Evolutionary conservation across 1,284 basidiomycete species (phyloP), one percentile per base, ranked within the genome.

Genomic region (Heterobasidion parviporum): DNA sequence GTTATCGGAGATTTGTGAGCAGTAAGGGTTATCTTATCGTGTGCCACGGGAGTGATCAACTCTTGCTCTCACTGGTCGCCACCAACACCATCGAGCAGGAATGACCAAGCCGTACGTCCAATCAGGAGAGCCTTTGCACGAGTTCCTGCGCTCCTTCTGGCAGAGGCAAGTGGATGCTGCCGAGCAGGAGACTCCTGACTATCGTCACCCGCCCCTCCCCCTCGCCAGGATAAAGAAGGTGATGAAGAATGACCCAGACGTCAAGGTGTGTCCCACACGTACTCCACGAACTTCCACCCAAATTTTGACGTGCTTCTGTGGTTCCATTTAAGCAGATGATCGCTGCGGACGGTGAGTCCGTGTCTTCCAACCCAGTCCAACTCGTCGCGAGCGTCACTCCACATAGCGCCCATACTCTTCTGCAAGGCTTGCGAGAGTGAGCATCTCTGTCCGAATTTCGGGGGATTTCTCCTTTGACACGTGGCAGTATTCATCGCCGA

Each of bases 221-320:
- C 74, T 97, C 36, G 94, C 94, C 14, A 78, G 94, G 66, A 96
- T 97, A 64, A 97, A 97, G 77, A 96, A 97, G 70, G 94, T 97
- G 61, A 97, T 97, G 92, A 97, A 97, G 79, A 94, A 88, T 69
- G 94, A 97, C 75, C 93, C 93, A 20, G 93, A 96, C 64, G 92
- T 97, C 60, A 94, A 93, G 78, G 92, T 93, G 67, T 66, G 82
- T 69, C 14, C 33, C 34, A 49, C 34, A 44, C 16, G 1, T 35
- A 52, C 57, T 18, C 55, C 41, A 48, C 34, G 35, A 20, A 52
- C 26, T 26, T 26, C 4, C 26, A 26, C 26, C 26, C 26, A 26
- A 26, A 26, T 26, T 26, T 26, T 26, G 26, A 26, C 26, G 26
- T 26, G 26, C 26, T 26, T 26, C 26, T 6, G 26, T 26, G 26